phyloP scores from a whole-genome alignment of 805 yeast genomes.

The Wickerhamiella nectarea region DNA sequence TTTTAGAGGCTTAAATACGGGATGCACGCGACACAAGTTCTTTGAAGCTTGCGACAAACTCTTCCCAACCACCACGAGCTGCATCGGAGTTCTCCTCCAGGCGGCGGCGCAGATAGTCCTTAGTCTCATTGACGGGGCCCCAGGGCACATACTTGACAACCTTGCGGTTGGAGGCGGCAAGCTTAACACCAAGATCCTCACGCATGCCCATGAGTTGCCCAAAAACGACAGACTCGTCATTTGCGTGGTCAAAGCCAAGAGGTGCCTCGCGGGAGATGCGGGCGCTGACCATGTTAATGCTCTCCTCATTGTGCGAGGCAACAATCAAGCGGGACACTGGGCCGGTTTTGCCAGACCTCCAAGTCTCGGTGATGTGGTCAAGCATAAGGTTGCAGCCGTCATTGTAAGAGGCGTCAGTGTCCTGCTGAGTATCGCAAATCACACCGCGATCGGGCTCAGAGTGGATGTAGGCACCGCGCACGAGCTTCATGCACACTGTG shows the following conservation, averaged over 20 bases:
- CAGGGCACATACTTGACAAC: constrained; percentile 92
- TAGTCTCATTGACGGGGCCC: constrained; percentile 94
- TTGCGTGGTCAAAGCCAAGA: constrained; percentile 17
- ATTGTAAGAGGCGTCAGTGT: constrained; percentile 69
- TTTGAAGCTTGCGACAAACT: constrained; percentile 16
- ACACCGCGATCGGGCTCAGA: constrained; percentile 65
- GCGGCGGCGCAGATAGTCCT: constrained; percentile 77
- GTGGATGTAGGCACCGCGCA: constrained; percentile 91
- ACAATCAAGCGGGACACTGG: constrained; percentile 45
- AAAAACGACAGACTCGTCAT: constrained; percentile 41
- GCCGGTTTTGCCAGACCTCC: constrained; percentile 45
- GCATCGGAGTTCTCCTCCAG: constrained; percentile 85
- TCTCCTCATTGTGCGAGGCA: constrained; percentile 76
- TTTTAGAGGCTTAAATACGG: neutral
- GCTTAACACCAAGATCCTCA: constrained; percentile 68
- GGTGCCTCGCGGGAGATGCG: constrained; percentile 30
- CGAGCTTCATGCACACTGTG: constrained; percentile 74
- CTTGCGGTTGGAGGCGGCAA: constrained; percentile 52
- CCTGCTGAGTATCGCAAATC: constrained; percentile 62
- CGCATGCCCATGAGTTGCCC: constrained; percentile 96
- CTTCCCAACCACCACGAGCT: constrained; percentile 22
- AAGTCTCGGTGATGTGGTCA: constrained; percentile 36
- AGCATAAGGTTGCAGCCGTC: constrained; percentile 51
- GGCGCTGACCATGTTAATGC: constrained; percentile 60
- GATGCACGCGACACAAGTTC: constrained; percentile 23